phyloP scores from a whole-genome alignment of 2,329 filamentous ascomycete species.

The Apiospora saccharicola region DNA sequence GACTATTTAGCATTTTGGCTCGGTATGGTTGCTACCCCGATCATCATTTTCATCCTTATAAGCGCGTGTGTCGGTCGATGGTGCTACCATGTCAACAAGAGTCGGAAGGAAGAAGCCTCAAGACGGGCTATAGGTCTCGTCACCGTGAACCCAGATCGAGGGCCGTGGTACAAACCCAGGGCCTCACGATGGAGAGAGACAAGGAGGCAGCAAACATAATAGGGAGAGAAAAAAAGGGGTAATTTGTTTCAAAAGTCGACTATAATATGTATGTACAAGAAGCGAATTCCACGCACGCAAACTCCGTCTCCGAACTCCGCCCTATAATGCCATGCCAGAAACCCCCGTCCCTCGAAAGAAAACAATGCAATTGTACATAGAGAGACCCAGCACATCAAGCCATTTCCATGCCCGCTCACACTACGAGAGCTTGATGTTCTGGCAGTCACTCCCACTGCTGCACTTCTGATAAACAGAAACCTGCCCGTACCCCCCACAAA shows the following conservation, averaged over 20 bases:
- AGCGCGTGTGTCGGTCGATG: background rate
- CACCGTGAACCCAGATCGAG: background rate
- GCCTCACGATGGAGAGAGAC: background rate
- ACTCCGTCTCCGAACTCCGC: background rate
- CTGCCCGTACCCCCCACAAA: slow-evolving; percentile 47
- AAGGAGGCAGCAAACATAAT: background rate
- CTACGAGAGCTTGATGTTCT: slow-evolving; percentile 31
- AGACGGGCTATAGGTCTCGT: background rate
- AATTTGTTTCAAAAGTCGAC: background rate
- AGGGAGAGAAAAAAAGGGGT: background rate
- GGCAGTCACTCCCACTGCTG: slow-evolving; percentile 33
- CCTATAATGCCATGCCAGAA: background rate
- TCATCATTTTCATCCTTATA: background rate
- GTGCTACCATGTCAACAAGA: background rate
- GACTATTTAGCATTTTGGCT: background rate
- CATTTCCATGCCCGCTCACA: background rate
- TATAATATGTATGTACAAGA: slow-evolving; percentile 3
- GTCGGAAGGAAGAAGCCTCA: background rate
- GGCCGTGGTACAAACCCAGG: background rate
- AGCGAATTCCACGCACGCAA: background rate
- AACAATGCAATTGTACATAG: background rate
- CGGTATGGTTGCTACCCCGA: background rate
- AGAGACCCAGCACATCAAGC: background rate
- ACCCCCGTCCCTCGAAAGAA: background rate
- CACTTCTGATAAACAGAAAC: slow-evolving; percentile 48